Evolutionary conservation across 345 rosid genomes (phyloP), one percentile per base, ranked within the genome.

Genomic region (Brassica nigra): DNA sequence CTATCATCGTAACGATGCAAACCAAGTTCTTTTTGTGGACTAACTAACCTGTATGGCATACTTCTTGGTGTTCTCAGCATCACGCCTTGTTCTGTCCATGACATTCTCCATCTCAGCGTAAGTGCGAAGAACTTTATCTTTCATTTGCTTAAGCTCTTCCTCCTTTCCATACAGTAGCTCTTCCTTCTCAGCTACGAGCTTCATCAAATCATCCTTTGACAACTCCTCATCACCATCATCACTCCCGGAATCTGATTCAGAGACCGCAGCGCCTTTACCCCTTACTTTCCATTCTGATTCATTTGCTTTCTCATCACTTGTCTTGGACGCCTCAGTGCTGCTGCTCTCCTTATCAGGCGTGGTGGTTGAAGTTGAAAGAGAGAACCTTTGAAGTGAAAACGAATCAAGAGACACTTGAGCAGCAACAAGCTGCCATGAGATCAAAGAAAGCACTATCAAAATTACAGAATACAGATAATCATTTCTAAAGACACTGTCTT

Each of bases 41-140:
- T 23, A 23, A 62, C 58, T 29, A 63, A 92, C 98, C 98, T 95
- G 99, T 14, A 91, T 61, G 42, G 97, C 94, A 77, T 90, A 92
- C 77, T 91, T 91, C 83, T 91, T 95, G 15, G 96, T 84, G 84
- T 90, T 95, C 68, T 92, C 98, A 5, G 99, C 98, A 82, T 95
- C 92, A 49, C 98, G 95, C 77, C 86, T 89, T 66, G 94, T 91
- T 81, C 97, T 91, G 80, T 86, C 94, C 92, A 86, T 90, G 65
- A 92, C 90, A 87, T 95, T 95, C 86, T 95, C 97, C 94, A 86
- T 91, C 83, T 95, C 99, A 8, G 97, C 98, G 71, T 82, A 85
- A 73, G 91, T 76, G 7, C 96, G 90, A 47, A 92, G 89, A 78
- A 90, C 89, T 79, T 91, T 95, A 70, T 95, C 96, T 85, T 92